Percentiles rank a stretch among this genome's conserved stretches.
Evolutionary conservation across 345 rosid species (phyloP).

Genomic region (Cardiospermum halicacabum): DNA sequence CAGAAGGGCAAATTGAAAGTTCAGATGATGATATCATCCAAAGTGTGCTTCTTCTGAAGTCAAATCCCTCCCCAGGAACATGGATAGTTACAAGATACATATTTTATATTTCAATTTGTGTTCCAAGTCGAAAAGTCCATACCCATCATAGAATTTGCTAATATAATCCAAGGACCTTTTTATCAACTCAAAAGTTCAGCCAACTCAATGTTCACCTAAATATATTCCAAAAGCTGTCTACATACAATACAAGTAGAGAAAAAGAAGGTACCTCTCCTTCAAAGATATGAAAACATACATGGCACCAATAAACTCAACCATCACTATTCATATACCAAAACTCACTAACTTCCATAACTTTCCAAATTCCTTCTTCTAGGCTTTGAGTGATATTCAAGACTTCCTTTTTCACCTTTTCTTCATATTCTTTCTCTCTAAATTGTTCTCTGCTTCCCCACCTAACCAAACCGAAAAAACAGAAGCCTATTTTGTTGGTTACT

Average conservation of each 20-base stretch:
- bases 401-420: not conserved
- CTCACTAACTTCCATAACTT: not conserved
- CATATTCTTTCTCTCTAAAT: not conserved
- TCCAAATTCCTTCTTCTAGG: conserved; percentile 9
- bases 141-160: not conserved
- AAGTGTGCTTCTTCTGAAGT: no score
- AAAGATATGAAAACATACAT: conserved; percentile 27
- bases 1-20: not conserved
- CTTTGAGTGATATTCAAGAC: conserved; percentile 29
- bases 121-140: not conserved
- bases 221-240: conserved; percentile 8
- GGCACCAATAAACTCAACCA: conserved; percentile 21
- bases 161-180: not conserved
- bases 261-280: conserved; percentile 24
- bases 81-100: no score
- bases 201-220: not conserved
- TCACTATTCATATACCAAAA: not conserved
- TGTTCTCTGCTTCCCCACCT: conserved; percentile 1
- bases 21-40: no score
- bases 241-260: not conserved
- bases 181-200: not conserved
- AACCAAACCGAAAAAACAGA: not conserved
- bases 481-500: not conserved
- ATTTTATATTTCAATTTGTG: not conserved
- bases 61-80: no score